phyloP scores from a whole-genome alignment of 2,329 filamentous ascomycete genomes.

The Hortaea werneckii region DNA sequence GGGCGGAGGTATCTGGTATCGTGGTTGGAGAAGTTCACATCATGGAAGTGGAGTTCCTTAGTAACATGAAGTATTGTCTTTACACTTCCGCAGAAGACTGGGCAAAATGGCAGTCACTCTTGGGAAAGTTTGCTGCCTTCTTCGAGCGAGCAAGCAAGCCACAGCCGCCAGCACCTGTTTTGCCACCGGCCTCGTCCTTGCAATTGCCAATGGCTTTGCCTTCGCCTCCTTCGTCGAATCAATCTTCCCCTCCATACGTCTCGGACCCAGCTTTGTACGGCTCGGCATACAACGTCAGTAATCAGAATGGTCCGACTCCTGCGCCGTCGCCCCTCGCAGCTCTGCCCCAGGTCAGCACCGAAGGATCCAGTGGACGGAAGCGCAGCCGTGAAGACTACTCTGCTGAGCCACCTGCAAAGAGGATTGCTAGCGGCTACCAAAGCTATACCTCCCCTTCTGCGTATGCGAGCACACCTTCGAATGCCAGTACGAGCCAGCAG shows the following conservation, averaged over 20 bases:
- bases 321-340: constrained; percentile 34
- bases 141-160: constrained; percentile 56
- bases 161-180: constrained; percentile 30
- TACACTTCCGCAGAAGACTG: constrained; percentile 79
- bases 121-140: constrained; percentile 74
- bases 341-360: constrained; percentile 31
- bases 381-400: constrained; percentile 46
- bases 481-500: constrained; percentile 17
- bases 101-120: constrained; percentile 74
- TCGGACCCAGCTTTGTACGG: constrained; percentile 24
- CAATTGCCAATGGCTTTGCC: constrained; percentile 38
- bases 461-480: constrained; percentile 25
- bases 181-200: constrained; percentile 40
- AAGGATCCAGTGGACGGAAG: constrained; percentile 35
- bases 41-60: constrained; percentile 99
- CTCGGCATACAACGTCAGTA: constrained; percentile 29
- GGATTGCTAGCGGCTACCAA: constrained; percentile 21
- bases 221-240: constrained; percentile 41
- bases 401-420: constrained; percentile 49
- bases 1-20: constrained; percentile 95
- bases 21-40: constrained; percentile 91
- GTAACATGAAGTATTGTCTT: constrained; percentile 93
- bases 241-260: constrained; percentile 40
- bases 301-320: constrained; percentile 29
- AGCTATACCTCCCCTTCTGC: constrained; percentile 19